phyloP scores from a whole-genome alignment of 1,139 yeast species.

The Debaryomycetaceae sp. region DNA sequence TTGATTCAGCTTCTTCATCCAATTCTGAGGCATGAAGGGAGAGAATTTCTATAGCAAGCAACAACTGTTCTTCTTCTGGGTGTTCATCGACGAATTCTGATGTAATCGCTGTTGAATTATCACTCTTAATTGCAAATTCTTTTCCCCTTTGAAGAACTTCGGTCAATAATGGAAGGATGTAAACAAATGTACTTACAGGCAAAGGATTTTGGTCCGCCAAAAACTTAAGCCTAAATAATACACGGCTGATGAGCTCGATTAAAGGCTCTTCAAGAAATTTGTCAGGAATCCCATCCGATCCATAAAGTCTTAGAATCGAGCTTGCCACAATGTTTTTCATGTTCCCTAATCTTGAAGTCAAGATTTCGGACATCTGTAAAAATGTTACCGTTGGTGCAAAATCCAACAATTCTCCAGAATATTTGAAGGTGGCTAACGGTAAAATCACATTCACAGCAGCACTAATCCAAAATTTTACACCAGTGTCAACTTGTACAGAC shows the following conservation, averaged over 20 bases:
- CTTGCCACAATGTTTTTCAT: constrained; percentile 59
- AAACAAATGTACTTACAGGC: constrained; percentile 66
- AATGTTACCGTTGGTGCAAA: constrained; percentile 34
- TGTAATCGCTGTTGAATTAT: constrained; percentile 45
- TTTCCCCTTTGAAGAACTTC: constrained; percentile 63
- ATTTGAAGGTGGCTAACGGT: constrained; percentile 31
- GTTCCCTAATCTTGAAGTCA: constrained; percentile 48
- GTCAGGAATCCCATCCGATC: constrained; percentile 37
- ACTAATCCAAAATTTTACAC: constrained; percentile 72
- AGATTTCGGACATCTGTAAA: constrained; percentile 39
- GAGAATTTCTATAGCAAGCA: constrained; percentile 74
- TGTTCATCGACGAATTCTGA: constrained; percentile 75
- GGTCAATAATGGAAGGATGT: constrained; percentile 69
- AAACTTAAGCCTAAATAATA: constrained; percentile 73
- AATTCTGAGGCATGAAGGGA: constrained; percentile 75
- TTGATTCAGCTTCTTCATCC: constrained; percentile 64
- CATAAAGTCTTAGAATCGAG: constrained; percentile 57
- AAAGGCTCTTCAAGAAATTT: constrained; percentile 50
- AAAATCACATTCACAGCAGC: constrained; percentile 50
- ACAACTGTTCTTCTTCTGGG: constrained; percentile 81
- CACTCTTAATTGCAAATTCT: constrained; percentile 47
- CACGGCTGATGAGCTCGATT: constrained; percentile 54
- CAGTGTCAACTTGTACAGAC: constrained; percentile 60
- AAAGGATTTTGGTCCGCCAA: constrained; percentile 71
- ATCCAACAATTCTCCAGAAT: constrained; percentile 41